These are phyloP conservation scores for Ustilago sp. DNA, from an alignment of 1,284 basidiomycete species.

Conservation along the genomic window DNA sequence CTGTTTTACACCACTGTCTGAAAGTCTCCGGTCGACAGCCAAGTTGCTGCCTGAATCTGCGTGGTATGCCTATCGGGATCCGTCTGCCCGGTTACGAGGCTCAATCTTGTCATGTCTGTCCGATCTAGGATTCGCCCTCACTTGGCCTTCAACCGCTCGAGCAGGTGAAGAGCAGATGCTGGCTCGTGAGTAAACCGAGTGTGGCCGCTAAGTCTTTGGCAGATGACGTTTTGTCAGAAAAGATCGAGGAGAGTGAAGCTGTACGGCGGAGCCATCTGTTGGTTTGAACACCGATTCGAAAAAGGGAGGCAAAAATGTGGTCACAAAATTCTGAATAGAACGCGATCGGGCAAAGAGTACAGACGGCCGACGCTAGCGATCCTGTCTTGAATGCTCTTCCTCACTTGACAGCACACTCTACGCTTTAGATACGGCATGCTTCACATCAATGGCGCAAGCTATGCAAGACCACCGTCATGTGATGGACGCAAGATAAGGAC, in stretches of 20 bases:
- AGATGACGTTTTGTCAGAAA: not conserved
- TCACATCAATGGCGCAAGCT: not conserved
- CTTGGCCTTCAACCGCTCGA: not conserved
- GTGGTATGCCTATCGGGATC: not conserved
- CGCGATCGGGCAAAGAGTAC: not conserved
- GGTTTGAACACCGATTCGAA: not conserved
- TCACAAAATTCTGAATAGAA: not conserved
- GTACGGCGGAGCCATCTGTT: not conserved
- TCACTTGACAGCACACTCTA: not conserved
- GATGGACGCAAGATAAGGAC: not conserved
- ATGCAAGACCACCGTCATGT: not conserved
- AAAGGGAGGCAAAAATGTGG: not conserved
- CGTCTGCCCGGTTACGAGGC: not conserved
- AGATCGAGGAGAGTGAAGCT: not conserved
- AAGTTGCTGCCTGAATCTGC: not conserved
- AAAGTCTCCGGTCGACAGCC: not conserved
- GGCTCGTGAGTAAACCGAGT: too few species aligned
- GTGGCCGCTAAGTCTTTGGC: too few species aligned
- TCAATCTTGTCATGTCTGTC: not conserved
- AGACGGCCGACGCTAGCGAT: not conserved
- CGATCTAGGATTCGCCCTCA: not conserved
- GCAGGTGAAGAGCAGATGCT: too few species aligned
- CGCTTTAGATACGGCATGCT: not conserved
- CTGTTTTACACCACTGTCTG: not conserved
- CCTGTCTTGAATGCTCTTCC: not conserved